Evolutionary conservation across 1,284 basidiomycete species (phyloP), one percentile per base, ranked within the genome.

Genomic region (Filobasidium uniguttulatum): DNA sequence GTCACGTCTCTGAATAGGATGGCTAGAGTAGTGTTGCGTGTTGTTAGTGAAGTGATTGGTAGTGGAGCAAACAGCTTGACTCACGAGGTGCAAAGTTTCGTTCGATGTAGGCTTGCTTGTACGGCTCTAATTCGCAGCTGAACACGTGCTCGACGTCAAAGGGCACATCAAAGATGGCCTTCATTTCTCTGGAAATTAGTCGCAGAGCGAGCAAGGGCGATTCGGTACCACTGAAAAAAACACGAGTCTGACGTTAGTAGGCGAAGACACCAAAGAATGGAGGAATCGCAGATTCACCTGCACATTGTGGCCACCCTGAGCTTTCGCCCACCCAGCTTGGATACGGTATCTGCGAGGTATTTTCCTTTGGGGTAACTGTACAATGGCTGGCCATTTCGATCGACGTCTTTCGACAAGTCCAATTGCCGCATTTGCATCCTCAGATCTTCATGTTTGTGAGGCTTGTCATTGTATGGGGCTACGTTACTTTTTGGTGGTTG

Each of bases 61-160:
- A 9, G n/a, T 14, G 34, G 14, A 6, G 23, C 6, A 3, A n/a
- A 17, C 14, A n/a, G 25, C 20, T 19, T 15, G 17, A 44, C 51
- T 48, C 46, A 53, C 51, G 47, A 29, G 67, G 67, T 3, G 69
- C 59, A 64, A 96, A 96, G 67, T 96, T 96, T 23, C 91, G 78
- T 66, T 96, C 91, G 55, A 96, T 96, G 66, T 96, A 96, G 0
- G 90, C 90, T 66, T 96, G 90, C 68, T 96, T 96, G 77, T 91
- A 96, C 1, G 91, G 90, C 64, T 94, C 91, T 56, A 96, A 94
- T 70, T 96, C 90, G 69, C 90, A 94, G 0, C 90, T 94, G 68
- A 96, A 96, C 47, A 94, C 87, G 67, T 96, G 91, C 60, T 93
- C 82, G 54, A 90, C 73, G 30, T 82, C 76, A 44, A 94, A 71